phyloP scores from a whole-genome alignment of 306 rosid species.

The Oemleria cerasiformis region DNA sequence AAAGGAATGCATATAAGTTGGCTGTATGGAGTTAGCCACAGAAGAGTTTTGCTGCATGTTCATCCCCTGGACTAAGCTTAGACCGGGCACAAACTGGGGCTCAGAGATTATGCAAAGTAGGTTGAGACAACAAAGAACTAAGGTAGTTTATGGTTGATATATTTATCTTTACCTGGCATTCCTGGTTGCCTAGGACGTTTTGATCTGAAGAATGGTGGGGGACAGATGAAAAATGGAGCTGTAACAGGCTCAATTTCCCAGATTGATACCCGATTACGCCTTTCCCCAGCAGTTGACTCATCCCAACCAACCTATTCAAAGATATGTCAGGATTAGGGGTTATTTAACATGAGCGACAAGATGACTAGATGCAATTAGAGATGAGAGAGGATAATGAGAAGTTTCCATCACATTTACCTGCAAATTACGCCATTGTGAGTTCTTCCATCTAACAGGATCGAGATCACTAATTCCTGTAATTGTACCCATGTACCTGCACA shows the following conservation, averaged over 20 bases:
- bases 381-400: background rate
- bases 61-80: slow-evolving; percentile 98
- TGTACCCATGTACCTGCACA: slow-evolving; percentile 93
- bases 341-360: slow-evolving; percentile 14
- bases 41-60: slow-evolving; percentile 84
- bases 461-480: slow-evolving; percentile 88
- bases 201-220: slow-evolving; percentile 86
- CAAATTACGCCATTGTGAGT: slow-evolving; percentile 95
- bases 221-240: slow-evolving; percentile 94
- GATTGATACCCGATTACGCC: slow-evolving; percentile 78
- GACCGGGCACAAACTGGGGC: slow-evolving; percentile 68
- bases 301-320: slow-evolving; percentile 92
- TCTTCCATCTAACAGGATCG: slow-evolving; percentile 93
- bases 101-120: background rate
- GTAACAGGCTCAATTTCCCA: slow-evolving; percentile 99
- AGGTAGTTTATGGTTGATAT: background rate
- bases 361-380: background rate
- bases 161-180: slow-evolving; percentile 64
- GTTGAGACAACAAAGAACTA: background rate
- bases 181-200: slow-evolving; percentile 88
- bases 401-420: slow-evolving; percentile 51
- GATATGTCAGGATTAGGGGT: background rate
- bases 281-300: slow-evolving; percentile 93
- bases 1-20: slow-evolving; percentile 59
- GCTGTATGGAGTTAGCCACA: slow-evolving; percentile 59